phyloP scores from a whole-genome alignment of 306 rosid genomes.

The Pyrus pyrifolia region DNA sequence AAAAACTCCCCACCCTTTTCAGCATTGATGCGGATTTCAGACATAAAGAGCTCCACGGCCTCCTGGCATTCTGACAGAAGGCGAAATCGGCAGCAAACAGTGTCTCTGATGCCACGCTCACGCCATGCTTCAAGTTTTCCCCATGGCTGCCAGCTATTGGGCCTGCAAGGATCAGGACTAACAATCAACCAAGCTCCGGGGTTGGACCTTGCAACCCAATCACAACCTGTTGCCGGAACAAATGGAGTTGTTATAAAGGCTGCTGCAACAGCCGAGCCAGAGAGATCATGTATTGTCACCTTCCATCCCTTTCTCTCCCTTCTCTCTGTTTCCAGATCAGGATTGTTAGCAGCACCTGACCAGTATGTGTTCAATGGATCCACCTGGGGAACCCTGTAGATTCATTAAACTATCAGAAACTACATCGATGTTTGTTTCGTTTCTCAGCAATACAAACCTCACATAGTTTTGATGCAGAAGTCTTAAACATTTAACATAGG shows the following conservation, averaged over 20 bases:
- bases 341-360: constrained; percentile 47
- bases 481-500: not conserved
- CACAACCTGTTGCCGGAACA: constrained; percentile 95
- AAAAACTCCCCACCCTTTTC: constrained; percentile 91
- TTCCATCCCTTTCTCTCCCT: constrained; percentile 95
- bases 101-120: constrained; percentile 72
- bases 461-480: no score
- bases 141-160: constrained; percentile 97
- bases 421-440: not conserved
- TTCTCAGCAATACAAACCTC: no score
- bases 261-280: constrained; percentile 98
- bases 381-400: constrained; percentile 72
- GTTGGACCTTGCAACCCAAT: constrained; percentile 89
- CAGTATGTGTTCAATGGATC: constrained; percentile 75
- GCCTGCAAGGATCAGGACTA: constrained; percentile 60
- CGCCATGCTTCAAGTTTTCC: constrained; percentile 99
- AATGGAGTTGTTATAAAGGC: constrained; percentile 99
- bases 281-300: constrained; percentile 96
- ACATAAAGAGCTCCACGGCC: constrained; percentile 66
- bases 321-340: constrained; percentile 51
- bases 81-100: constrained; percentile 66
- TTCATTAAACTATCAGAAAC: constrained; percentile 25
- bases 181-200: constrained; percentile 97
- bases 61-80: constrained; percentile 72
- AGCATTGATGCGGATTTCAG: constrained; percentile 69